Conservation (phyloP, 306 rosid genomes). For the Rosa multiflora region DNA sequence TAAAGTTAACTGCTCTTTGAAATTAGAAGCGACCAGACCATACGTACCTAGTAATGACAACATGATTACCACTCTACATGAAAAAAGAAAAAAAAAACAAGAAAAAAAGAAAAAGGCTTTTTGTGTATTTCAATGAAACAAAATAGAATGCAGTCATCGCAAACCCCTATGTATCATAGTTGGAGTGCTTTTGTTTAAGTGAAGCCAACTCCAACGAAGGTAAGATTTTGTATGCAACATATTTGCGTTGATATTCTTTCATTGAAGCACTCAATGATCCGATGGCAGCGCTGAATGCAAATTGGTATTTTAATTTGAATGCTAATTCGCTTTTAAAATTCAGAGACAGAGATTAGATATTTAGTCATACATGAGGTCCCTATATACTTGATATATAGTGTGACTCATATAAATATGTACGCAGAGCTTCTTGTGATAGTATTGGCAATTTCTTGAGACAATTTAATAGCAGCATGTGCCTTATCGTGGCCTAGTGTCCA, state of each 20-base stretch:
- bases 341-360: background rate
- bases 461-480: conserved; percentile 2
- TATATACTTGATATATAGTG: background rate
- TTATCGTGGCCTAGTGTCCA: conserved; percentile 2
- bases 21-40: too few relatives aligned
- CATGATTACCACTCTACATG: background rate
- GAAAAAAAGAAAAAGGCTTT: background rate
- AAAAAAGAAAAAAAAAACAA: too few relatives aligned
- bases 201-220: conserved; percentile 1
- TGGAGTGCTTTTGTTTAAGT: background rate
- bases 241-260: background rate
- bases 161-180: background rate
- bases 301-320: background rate
- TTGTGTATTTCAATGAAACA: background rate
- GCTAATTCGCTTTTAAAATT: background rate
- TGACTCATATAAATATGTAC: background rate
- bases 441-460: conserved; percentile 6
- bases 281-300: background rate
- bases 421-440: background rate
- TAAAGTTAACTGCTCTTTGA: too few relatives aligned
- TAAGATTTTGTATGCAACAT: background rate
- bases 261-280: background rate
- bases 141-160: background rate
- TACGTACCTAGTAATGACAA: background rate
- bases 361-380: background rate